These are phyloP conservation scores for Volvariella volvacea DNA, from an alignment of 1,284 basidiomycete species.

Conservation along the genomic window DNA sequence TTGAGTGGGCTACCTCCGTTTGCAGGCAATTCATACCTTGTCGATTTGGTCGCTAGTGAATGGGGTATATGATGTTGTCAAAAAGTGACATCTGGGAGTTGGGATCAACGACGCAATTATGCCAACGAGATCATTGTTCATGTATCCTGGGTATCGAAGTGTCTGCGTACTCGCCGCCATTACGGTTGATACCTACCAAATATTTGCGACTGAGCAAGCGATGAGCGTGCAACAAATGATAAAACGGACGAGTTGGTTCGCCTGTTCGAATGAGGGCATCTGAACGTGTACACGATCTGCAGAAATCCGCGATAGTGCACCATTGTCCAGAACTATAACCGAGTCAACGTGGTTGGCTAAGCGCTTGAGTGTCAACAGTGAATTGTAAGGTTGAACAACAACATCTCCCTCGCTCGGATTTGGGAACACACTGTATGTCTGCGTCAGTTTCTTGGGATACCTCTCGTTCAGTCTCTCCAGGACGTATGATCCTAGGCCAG, in stretches of 20 bases:
- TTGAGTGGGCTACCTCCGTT: too few species aligned
- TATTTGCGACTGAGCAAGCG: not conserved
- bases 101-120: constrained; percentile 97
- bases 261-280: constrained; percentile 90
- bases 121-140: constrained; percentile 99
- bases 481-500: constrained; percentile 94
- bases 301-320: constrained; percentile 87
- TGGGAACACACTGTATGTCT: constrained; percentile 99
- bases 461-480: constrained; percentile 96
- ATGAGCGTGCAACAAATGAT: not conserved
- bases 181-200: constrained; percentile 78
- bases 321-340: constrained; percentile 96
- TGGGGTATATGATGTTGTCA: constrained; percentile 99
- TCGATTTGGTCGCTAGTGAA: constrained; percentile 96
- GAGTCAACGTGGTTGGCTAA: constrained; percentile 96
- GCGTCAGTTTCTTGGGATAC: constrained; percentile 98
- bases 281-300: constrained; percentile 88
- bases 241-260: constrained; percentile 78
- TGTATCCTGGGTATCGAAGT: constrained; percentile 95
- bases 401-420: constrained; percentile 89
- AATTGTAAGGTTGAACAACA: constrained; percentile 98
- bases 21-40: constrained; percentile 48
- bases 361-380: constrained; percentile 89
- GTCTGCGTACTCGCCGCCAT: constrained; percentile 98
- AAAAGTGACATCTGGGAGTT: constrained; percentile 97